phyloP scores from a whole-genome alignment of 208 protist species.

The Trypanosoma avium region DNA sequence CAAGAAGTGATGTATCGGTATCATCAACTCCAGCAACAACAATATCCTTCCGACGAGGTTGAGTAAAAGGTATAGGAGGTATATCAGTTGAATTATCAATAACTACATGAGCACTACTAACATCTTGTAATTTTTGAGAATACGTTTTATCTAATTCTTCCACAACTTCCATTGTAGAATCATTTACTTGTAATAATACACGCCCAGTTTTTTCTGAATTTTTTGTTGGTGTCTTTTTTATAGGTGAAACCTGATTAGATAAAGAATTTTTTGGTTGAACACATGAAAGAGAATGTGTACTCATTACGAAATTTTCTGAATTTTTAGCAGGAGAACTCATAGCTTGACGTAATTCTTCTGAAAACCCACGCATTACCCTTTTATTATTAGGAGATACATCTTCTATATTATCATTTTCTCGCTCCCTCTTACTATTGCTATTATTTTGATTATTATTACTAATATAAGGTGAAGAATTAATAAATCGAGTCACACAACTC shows the following conservation, averaged over 20 bases:
- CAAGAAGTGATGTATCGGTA: slow-evolving; percentile 5
- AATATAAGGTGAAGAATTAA: background rate
- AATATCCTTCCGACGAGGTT: background rate
- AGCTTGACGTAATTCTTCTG: slow-evolving; percentile 11
- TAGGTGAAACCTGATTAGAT: background rate
- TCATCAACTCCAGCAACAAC: background rate
- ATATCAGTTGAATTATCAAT: slow-evolving; percentile 6
- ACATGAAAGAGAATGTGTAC: background rate
- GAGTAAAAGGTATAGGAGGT: background rate
- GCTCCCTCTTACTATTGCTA: background rate
- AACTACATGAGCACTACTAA: slow-evolving; percentile 7
- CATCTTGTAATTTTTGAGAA: slow-evolving; percentile 1
- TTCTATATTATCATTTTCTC: background rate
- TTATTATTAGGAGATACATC: background rate
- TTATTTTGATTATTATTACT: background rate
- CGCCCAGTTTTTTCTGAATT: background rate
- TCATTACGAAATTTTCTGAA: background rate
- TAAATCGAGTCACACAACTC: slow-evolving; percentile 11
- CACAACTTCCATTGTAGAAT: slow-evolving; percentile 8
- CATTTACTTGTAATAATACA: slow-evolving; percentile 4
- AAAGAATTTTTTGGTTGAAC: background rate
- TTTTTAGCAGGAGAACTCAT: slow-evolving; percentile 3
- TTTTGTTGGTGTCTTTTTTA: background rate
- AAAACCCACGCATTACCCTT: slow-evolving; percentile 1
- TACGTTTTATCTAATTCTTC: slow-evolving; percentile 4